These are phyloP conservation scores for Filosporella fistucella DNA, from an alignment of 495 filamentous ascomycete species.

Conservation along the genomic window DNA sequence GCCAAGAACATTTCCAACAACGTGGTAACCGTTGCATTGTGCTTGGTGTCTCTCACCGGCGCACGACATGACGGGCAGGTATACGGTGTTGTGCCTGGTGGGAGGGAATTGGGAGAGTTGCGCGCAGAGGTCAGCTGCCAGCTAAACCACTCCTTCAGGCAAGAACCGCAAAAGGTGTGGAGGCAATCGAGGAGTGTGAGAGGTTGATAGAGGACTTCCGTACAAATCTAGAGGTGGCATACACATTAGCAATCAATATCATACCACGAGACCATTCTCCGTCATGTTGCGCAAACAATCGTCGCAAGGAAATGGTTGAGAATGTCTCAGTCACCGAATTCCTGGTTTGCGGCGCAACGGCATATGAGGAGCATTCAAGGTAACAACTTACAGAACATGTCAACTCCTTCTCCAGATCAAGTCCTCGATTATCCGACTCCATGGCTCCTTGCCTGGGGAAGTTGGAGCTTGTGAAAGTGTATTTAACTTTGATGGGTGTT, in stretches of 20 bases:
- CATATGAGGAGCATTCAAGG: neutral
- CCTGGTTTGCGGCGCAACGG: no score
- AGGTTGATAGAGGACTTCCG: conserved; percentile 91
- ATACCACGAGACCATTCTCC: neutral
- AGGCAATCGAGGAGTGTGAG: conserved; percentile 95
- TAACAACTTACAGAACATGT: conserved; percentile 77
- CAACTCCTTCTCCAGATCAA: conserved; percentile 83
- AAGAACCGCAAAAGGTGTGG: conserved; percentile 94
- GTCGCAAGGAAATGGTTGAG: no score
- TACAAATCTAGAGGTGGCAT: conserved; percentile 73
- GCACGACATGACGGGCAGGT: conserved; percentile 95
- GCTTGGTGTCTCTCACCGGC: conserved; percentile 71
- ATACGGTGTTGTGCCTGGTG: conserved; percentile 48
- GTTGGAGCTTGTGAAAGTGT: neutral
- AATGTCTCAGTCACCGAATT: no score
- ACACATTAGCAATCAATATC: conserved; percentile 9
- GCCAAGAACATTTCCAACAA: conserved; percentile 75
- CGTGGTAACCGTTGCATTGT: conserved; percentile 79
- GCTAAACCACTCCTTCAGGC: conserved; percentile 91
- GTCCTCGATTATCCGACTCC: conserved; percentile 24
- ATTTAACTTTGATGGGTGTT: neutral
- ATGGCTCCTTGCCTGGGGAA: neutral
- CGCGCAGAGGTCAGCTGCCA: conserved; percentile 47
- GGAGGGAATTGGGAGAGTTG: conserved; percentile 25
- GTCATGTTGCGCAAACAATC: conserved; percentile 8